Evolutionary conservation across 2,329 filamentous ascomycete species (phyloP).

Genomic region (Cercospora sp.): DNA sequence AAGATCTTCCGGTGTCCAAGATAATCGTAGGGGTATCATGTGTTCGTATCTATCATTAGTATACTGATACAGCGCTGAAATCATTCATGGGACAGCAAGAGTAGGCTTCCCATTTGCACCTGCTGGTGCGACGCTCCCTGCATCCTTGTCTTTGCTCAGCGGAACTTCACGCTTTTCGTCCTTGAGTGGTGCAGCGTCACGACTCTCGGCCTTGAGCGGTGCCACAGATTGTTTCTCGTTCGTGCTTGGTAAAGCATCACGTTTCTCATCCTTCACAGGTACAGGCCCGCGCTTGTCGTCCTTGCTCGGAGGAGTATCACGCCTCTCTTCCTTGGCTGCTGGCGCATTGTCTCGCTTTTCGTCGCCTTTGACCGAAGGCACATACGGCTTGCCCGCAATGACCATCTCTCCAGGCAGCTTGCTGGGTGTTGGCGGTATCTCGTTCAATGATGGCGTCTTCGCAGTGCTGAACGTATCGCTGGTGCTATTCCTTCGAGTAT

Average conservation of each 20-base stretch:
- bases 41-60: not conserved
- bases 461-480: conserved; percentile 9
- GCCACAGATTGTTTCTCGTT: not conserved
- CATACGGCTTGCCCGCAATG: conserved; percentile 10
- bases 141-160: not conserved
- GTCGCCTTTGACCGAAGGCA: conserved; percentile 1
- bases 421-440: conserved; percentile 3
- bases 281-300: not conserved
- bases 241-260: not conserved
- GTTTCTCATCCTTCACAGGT: not conserved
- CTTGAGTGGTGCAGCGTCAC: not conserved
- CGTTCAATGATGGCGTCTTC: not conserved
- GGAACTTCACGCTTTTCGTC: not conserved
- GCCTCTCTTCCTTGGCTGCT: not conserved
- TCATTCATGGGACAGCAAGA: not conserved
- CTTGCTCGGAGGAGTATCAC: not conserved
- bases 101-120: not conserved
- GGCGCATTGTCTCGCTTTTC: not conserved
- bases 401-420: not conserved
- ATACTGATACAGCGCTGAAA: not conserved
- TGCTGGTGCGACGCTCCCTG: conserved; percentile 1
- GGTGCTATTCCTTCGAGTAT: not conserved
- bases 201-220: not conserved
- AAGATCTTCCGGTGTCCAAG: not conserved
- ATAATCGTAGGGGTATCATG: not conserved